Evolutionary conservation across 768 basidiomycete species (phyloP), one percentile per base, ranked within the genome.

Genomic region (Naganishia vaughanmartiniae): DNA sequence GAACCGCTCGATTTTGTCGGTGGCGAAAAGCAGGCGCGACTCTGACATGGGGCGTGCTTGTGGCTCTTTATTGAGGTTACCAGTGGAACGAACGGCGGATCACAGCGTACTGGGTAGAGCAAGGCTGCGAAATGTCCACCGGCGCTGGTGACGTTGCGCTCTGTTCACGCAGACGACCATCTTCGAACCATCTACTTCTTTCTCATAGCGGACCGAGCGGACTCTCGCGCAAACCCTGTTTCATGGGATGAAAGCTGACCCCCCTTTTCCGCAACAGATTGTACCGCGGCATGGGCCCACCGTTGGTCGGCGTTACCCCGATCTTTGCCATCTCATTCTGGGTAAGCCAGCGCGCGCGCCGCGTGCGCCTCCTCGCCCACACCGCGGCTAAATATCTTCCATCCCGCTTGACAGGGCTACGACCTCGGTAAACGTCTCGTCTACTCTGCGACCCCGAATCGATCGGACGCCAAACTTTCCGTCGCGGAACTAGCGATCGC

Each of bases 251-350:
- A 5, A 46, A 46, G 12, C 46, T 46, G 17, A 46, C 46, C 46
- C 46, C 46, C 12, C 48, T 51, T 42, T 63, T 15, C 26, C 26
- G 11, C 12, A 3, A 28, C 71, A 82, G 81, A 55, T 77, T 82
- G 76, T 82, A 81, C 72, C 75, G 81, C 67, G 81, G 81, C 42
- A 92, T 97, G 83, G 90, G 94, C 4, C 93, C 94, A 39, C 94
- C 94, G 54, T 82, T 97, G 70, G 83, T 96, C 34, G 93, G 95
- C 33, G 92, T 99, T 33, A 98, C 96, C 5, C 96, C 96, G 39
- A 98, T 97, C 77, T 99, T 99, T 76, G 96, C 96, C 4, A 84
- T 98, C 34, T 95, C 93, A 4, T 98, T 99, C 85, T 97, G 94
- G 94, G 94, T 93, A 81, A 70, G 86, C 74, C n/a, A 26, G 28